Evolutionary conservation across 2,329 filamentous ascomycete species (phyloP).

Genomic region (Fusarium sp.): DNA sequence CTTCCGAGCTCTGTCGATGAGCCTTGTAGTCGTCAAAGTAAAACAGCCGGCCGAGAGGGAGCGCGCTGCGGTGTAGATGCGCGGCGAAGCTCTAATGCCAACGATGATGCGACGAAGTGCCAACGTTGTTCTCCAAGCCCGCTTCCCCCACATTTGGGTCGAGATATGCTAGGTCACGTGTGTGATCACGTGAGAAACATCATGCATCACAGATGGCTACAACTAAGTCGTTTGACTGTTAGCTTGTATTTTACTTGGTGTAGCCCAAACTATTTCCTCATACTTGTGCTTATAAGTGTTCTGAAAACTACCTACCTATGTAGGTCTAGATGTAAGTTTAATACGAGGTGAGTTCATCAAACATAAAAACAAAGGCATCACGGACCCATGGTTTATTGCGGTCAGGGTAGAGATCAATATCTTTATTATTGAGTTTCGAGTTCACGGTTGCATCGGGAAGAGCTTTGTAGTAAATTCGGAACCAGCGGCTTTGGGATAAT

Average conservation of each 20-base stretch:
- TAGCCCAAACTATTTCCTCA: no score
- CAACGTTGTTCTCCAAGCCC: slow-evolving; percentile 40
- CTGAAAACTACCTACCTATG: no score
- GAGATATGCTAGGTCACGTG: slow-evolving; percentile 33
- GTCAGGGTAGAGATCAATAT: no score
- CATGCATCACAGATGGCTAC: neutral
- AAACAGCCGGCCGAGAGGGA: slow-evolving; percentile 23
- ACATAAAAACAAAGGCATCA: no score
- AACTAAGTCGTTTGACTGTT: neutral
- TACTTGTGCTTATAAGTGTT: no score
- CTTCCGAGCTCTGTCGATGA: slow-evolving; percentile 20
- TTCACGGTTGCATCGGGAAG: no score
- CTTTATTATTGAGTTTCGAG: no score
- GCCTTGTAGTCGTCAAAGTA: slow-evolving; percentile 17
- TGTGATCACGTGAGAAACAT: neutral
- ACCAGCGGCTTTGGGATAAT: neutral
- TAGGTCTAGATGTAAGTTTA: no score
- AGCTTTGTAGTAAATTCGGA: slow-evolving; percentile 11
- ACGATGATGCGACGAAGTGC: slow-evolving; percentile 45
- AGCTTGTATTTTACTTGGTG: neutral
- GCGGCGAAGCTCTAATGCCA: slow-evolving; percentile 40
- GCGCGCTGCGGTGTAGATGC: slow-evolving; percentile 35
- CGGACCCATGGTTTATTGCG: no score
- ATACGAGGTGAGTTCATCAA: no score
- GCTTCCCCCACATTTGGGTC: slow-evolving; percentile 38